A percentile compares a stretch with the other conserved stretches of the same genome.
These are phyloP conservation scores for Colletotrichum simmondsii DNA, from an alignment of 2,329 filamentous ascomycete species.

Conservation along the genomic window DNA sequence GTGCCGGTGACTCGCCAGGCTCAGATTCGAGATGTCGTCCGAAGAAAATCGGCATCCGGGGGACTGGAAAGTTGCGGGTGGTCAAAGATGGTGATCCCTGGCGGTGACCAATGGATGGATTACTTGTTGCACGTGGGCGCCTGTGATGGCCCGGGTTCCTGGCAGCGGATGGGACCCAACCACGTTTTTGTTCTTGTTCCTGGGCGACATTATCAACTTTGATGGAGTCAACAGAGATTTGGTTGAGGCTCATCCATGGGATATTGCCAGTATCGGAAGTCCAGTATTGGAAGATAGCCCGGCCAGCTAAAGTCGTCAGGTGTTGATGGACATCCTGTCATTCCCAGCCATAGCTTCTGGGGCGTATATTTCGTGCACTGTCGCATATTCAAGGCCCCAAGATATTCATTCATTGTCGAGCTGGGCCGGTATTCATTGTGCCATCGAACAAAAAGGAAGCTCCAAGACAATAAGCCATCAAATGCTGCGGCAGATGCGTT, in stretches of 20 bases:
- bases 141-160: slow-evolving; percentile 10
- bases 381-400: too few species aligned
- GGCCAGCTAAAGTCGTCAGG: not conserved
- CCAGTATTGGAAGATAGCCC: not conserved
- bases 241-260: slow-evolving; percentile 9
- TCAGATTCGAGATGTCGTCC: slow-evolving; percentile 26
- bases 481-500: slow-evolving; percentile 12
- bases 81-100: slow-evolving; percentile 12
- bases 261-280: not conserved
- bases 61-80: not conserved
- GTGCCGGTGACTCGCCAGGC: not conserved
- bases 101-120: slow-evolving; percentile 42
- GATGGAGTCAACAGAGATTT: not conserved
- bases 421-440: not conserved
- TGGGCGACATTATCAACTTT: not conserved
- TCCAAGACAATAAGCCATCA: not conserved
- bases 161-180: slow-evolving; percentile 15
- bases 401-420: too few species aligned
- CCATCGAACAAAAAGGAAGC: not conserved
- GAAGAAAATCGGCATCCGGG: slow-evolving; percentile 8
- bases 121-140: slow-evolving; percentile 40
- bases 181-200: slow-evolving; percentile 21
- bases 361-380: not conserved
- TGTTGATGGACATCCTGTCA: slow-evolving; percentile 6
- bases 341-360: not conserved